These are phyloP conservation scores for Lasiodiplodia sp. DNA, from an alignment of 2,329 filamentous ascomycete species.

Conservation along the genomic window DNA sequence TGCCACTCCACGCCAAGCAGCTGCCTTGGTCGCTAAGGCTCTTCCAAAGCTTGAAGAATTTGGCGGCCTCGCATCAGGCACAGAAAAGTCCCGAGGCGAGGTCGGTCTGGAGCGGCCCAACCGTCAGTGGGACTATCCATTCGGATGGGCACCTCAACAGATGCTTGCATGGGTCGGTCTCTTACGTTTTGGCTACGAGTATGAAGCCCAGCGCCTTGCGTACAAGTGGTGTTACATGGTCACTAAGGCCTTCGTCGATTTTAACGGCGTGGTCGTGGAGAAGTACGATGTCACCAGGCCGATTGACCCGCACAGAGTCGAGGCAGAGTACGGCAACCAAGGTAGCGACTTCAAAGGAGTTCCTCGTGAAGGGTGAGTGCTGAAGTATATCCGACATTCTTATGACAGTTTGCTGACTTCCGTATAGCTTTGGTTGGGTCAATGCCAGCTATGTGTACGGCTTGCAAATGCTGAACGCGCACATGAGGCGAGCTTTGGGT, in stretches of 20 bases:
- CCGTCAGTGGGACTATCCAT: constrained; percentile 97
- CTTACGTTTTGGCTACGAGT: constrained; percentile 87
- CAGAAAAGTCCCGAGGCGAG: constrained; percentile 83
- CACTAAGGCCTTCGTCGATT: constrained; percentile 97
- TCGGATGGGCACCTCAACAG: constrained; percentile 98
- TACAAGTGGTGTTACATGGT: constrained; percentile 99
- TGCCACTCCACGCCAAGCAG: constrained; percentile 84
- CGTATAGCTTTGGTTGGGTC: constrained; percentile 89
- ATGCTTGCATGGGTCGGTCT: constrained; percentile 97
- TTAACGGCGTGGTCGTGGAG: constrained; percentile 97
- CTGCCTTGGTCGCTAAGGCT: constrained; percentile 78
- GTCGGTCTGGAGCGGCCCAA: constrained; percentile 86
- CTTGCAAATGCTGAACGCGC: constrained; percentile 83
- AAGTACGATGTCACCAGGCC: constrained; percentile 97
- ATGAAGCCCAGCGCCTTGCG: constrained; percentile 85
- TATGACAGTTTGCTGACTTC: constrained; percentile 36
- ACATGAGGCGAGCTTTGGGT: constrained; percentile 88
- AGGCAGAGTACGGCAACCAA: constrained; percentile 98
- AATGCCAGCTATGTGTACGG: constrained; percentile 98
- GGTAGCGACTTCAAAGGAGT: constrained; percentile 95
- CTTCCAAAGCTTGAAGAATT: constrained; percentile 87
- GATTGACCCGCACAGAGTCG: constrained; percentile 89
- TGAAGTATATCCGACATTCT: background rate
- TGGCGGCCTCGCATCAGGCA: constrained; percentile 88
- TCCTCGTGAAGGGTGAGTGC: constrained; percentile 88